A percentile compares a stretch with the other conserved stretches of the same genome.
Conservation (phyloP, 2,329 filamentous ascomycete species). For the Mollisiaceae sp. region DNA sequence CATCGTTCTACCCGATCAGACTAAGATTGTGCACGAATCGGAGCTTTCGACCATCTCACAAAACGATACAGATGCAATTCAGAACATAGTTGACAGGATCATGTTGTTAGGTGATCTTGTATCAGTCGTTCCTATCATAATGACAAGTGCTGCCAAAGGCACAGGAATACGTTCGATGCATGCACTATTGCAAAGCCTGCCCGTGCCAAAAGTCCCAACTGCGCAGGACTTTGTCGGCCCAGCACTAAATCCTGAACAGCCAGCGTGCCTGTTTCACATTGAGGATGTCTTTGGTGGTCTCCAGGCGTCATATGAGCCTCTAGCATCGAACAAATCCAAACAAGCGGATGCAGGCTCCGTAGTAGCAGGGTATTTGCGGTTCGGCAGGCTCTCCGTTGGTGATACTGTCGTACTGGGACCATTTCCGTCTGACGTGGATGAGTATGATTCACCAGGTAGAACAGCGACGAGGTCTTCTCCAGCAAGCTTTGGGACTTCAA, state of each 20-base stretch:
- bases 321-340: conserved; percentile 46
- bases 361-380: conserved; percentile 82
- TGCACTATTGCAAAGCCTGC: conserved; percentile 77
- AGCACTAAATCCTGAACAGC: conserved; percentile 62
- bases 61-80: conserved; percentile 62
- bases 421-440: conserved; percentile 65
- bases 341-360: conserved; percentile 67
- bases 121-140: conserved; percentile 76
- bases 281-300: conserved; percentile 87
- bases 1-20: conserved; percentile 68
- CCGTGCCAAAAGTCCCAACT: conserved; percentile 64
- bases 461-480: conserved; percentile 51
- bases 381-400: conserved; percentile 77
- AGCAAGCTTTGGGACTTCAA: conserved; percentile 52
- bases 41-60: conserved; percentile 62
- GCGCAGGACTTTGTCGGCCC: conserved; percentile 58
- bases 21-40: conserved; percentile 47
- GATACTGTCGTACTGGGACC: conserved; percentile 82
- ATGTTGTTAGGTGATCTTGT: conserved; percentile 43
- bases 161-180: conserved; percentile 82
- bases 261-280: conserved; percentile 78
- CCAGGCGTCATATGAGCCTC: conserved; percentile 63
- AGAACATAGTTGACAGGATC: conserved; percentile 58
- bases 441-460: conserved; percentile 38
- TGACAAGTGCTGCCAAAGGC: conserved; percentile 87